Conservation (phyloP, 495 filamentous ascomycete genomes). For the Aspergillus kassunensis region DNA sequence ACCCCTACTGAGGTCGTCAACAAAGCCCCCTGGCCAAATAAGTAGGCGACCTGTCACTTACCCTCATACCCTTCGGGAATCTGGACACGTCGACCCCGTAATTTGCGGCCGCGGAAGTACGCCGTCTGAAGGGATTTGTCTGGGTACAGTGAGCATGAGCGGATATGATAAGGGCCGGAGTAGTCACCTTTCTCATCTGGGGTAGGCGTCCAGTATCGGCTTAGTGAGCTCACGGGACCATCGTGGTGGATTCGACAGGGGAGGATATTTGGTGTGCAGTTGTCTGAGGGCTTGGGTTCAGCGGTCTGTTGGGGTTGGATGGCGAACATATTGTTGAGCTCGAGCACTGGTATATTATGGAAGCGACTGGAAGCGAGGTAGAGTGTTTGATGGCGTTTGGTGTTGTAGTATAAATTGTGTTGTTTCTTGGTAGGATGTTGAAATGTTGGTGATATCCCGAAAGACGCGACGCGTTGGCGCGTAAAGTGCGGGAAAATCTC, state of each 20-base stretch:
- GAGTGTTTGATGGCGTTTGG: no score
- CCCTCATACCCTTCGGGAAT: constrained; percentile 77
- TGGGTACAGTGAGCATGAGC: neutral
- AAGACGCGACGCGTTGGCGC: constrained; percentile 36
- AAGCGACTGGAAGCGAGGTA: no score
- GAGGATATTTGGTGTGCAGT: constrained; percentile 69
- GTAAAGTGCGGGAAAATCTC: constrained; percentile 24
- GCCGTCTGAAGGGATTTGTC: constrained; percentile 41
- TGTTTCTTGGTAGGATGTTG: no score
- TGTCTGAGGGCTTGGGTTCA: constrained; percentile 14
- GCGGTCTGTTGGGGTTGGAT: constrained; percentile 29
- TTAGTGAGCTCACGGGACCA: constrained; percentile 60
- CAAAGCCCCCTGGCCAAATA: neutral
- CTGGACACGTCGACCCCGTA: constrained; percentile 62
- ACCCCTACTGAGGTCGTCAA: constrained; percentile 27
- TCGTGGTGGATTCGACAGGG: constrained; percentile 81
- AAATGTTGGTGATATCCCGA: neutral
- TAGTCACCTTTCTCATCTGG: constrained; percentile 39
- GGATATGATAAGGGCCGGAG: neutral
- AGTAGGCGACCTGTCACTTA: constrained; percentile 16
- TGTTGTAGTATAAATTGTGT: no score
- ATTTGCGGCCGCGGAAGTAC: constrained; percentile 80
- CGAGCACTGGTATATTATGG: neutral
- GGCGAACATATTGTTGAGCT: constrained; percentile 32
- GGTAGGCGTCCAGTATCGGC: constrained; percentile 69